Evolutionary conservation across 768 basidiomycete genomes (phyloP).

Genomic region (Panaeolus papilionaceus): DNA sequence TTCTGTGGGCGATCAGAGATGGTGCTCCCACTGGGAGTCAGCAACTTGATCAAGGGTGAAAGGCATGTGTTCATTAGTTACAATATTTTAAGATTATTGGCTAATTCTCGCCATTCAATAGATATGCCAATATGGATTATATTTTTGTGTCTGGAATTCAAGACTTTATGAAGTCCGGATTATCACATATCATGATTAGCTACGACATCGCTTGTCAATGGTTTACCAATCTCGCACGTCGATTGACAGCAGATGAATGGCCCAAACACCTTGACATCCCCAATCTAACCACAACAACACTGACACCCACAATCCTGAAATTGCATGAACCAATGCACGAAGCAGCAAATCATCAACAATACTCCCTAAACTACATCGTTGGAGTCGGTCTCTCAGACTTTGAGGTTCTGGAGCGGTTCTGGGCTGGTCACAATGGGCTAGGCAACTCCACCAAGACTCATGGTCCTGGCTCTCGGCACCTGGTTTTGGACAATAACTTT

Average conservation of each 20-base stretch:
- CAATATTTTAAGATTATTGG: background rate
- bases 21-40: conserved; percentile 4
- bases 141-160: conserved; percentile 5
- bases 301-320: conserved; percentile 15
- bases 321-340: conserved; percentile 17
- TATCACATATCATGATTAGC: conserved; percentile 31
- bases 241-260: conserved; percentile 18
- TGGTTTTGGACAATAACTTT: conserved; percentile 21
- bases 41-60: conserved; percentile 17
- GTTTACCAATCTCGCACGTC: conserved; percentile 26
- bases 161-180: too few relatives aligned
- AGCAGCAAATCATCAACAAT: conserved; percentile 18
- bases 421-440: conserved; percentile 32
- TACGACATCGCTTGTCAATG: conserved; percentile 35
- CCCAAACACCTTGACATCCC: background rate
- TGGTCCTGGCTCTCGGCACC: conserved; percentile 34
- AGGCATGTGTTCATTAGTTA: conserved; percentile 2
- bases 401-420: conserved; percentile 37
- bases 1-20: conserved; percentile 18
- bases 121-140: conserved; percentile 20
- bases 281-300: background rate
- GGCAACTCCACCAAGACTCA: conserved; percentile 38
- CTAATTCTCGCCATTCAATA: background rate
- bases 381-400: conserved; percentile 34
- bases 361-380: conserved; percentile 31